Evolutionary conservation across 495 filamentous ascomycete species (phyloP), one percentile per base, ranked within the genome.

Genomic region (Aspergillus asperescens): DNA sequence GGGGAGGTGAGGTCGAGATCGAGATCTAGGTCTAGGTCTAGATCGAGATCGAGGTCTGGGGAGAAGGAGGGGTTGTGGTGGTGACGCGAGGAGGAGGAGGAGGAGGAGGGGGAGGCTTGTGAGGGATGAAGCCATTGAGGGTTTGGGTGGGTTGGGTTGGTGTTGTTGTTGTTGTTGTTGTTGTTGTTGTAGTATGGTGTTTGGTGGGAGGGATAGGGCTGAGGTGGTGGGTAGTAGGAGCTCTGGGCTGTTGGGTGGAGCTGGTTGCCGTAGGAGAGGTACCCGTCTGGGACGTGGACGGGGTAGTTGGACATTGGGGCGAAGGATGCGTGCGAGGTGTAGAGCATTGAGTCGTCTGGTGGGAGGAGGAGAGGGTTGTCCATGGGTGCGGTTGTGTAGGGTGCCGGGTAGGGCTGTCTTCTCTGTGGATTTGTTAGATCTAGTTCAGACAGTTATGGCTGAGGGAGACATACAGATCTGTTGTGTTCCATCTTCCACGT

Each of bases 11-110:
- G 38, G 31, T 52, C 50, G 31, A 35, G 22, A 18, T 52, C 44
- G 12, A 47, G 46, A n/a, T 49, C 51, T 18, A 44, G 27, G 22
- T 55, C 45, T 27, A 38, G 22, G 38, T 49, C 45, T 27, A 28
- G 12, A 45, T 49, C 52, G 9, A 25, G 35, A 38, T 55, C 50
- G 37, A 25, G 19, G 34, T 39, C 41, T 28, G 43, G 47, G 31
- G 34, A 50, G 22, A 24, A 15, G 22, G 34, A 12, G 0, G 24
- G n/a, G 16, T 51, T 29, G 39, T 16, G 31, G 8, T 41, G 39
- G 5, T 24, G 28, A 46, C 24, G 46, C 22, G 31, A 19, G 23
- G 42, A 35, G 12, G 46, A 48, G 12, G 52, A 55, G 18, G 42
- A 12, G n/a, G 48, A 47, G 6, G 54, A 39, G 4, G 54, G 10